These are phyloP conservation scores for Stramenopiles sp. DNA, from an alignment of 352 stramenopile species.

Conservation along the genomic window DNA sequence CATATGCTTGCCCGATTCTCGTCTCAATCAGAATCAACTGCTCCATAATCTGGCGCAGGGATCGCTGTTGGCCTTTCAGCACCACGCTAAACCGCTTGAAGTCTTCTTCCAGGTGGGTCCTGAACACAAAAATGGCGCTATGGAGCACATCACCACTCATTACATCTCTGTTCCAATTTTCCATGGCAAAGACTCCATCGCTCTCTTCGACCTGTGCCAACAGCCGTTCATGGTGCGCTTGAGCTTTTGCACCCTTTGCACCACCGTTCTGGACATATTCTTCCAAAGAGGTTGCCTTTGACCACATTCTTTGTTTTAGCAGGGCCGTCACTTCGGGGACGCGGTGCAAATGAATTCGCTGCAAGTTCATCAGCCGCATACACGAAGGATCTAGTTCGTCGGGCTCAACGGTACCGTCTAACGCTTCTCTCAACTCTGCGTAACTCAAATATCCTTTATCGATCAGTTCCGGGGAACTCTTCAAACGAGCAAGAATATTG, in stretches of 20 bases:
- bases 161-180: background rate
- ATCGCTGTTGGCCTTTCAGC: background rate
- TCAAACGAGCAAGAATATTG: background rate
- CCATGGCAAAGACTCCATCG: background rate
- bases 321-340: background rate
- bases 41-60: background rate
- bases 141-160: conserved; percentile 2
- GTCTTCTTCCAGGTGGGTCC: background rate
- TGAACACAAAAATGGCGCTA: background rate
- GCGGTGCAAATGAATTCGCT: background rate
- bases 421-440: background rate
- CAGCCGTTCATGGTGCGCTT: background rate
- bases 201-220: background rate
- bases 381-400: background rate
- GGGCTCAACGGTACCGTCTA: background rate
- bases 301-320: background rate
- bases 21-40: conserved; percentile 6
- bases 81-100: background rate
- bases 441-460: background rate
- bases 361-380: background rate
- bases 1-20: background rate
- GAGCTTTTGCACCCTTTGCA: background rate
- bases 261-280: background rate
- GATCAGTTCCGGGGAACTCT: background rate
- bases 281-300: background rate